Conservation (phyloP, 129 eudicot genomes). For the Flaveria brownii region DNA sequence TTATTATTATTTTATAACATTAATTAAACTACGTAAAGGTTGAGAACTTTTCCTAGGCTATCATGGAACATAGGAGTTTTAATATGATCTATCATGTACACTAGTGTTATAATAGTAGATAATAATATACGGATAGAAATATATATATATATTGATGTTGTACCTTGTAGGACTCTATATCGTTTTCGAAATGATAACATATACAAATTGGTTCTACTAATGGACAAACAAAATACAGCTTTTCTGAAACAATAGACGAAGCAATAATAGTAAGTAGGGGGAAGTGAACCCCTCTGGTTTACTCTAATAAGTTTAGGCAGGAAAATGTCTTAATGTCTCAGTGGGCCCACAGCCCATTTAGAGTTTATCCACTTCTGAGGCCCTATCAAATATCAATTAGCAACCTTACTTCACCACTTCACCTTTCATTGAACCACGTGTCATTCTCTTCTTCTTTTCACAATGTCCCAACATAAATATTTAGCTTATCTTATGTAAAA, state of each 20-base stretch:
- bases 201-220: not conserved
- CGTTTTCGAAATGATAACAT: too few relatives aligned
- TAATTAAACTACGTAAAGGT: too few relatives aligned
- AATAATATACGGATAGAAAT: too few relatives aligned
- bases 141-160: too few relatives aligned
- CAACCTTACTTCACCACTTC: not conserved
- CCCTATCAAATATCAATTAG: conserved; percentile 21
- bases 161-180: too few relatives aligned
- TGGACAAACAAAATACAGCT: not conserved
- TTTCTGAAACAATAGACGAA: not conserved
- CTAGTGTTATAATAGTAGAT: too few relatives aligned
- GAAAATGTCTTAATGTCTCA: conserved; percentile 2
- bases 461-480: conserved; percentile 25
- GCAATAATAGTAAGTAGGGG: not conserved
- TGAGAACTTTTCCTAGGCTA: too few relatives aligned
- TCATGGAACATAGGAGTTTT: too few relatives aligned
- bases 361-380: conserved; percentile 28
- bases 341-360: conserved; percentile 20
- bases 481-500: not conserved
- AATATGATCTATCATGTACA: too few relatives aligned
- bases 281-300: not conserved
- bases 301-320: not conserved
- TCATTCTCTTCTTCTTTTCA: not conserved
- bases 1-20: too few relatives aligned
- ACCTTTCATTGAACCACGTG: conserved; percentile 22